Evolutionary conservation across 164 flowering plant genomes (phyloP).

Genomic region (Tetracentron sinense): DNA sequence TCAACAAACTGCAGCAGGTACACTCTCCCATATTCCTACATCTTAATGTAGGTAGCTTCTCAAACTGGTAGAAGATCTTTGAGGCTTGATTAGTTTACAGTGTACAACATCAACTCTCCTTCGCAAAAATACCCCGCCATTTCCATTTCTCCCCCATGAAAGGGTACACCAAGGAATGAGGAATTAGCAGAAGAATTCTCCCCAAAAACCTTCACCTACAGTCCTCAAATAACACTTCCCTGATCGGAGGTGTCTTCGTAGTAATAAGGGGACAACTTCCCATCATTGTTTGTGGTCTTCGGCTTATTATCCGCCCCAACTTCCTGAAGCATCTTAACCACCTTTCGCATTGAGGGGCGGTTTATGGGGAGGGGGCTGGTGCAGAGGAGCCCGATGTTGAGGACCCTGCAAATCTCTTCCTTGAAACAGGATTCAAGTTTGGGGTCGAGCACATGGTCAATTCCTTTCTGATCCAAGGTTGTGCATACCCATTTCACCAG

Average conservation of each 20-base stretch:
- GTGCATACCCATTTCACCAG: slow-evolving; percentile 90
- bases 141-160: too few species aligned
- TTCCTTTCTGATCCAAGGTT: slow-evolving; percentile 76
- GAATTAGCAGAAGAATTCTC: too few species aligned
- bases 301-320: slow-evolving; percentile 32
- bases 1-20: too few species aligned
- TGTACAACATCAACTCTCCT: too few species aligned
- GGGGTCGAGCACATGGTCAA: slow-evolving; percentile 71
- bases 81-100: too few species aligned
- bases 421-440: slow-evolving; percentile 71
- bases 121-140: too few species aligned
- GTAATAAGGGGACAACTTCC: slow-evolving; percentile 68
- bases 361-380: slow-evolving; percentile 91
- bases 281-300: slow-evolving; percentile 51
- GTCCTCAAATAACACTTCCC: slow-evolving; percentile 63
- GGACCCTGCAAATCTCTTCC: slow-evolving; percentile 74
- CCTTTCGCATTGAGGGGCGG: slow-evolving; percentile 89
- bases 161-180: too few species aligned
- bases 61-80: too few species aligned
- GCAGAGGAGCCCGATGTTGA: slow-evolving; percentile 83
- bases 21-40: too few species aligned
- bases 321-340: slow-evolving; percentile 80
- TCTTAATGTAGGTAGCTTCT: too few species aligned
- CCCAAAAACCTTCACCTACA: not conserved
- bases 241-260: slow-evolving; percentile 78